A percentile compares a stretch with the other conserved stretches of the same genome.
phyloP scores from a whole-genome alignment of 2,329 filamentous ascomycete species.

The Rutstroemia sp. region DNA sequence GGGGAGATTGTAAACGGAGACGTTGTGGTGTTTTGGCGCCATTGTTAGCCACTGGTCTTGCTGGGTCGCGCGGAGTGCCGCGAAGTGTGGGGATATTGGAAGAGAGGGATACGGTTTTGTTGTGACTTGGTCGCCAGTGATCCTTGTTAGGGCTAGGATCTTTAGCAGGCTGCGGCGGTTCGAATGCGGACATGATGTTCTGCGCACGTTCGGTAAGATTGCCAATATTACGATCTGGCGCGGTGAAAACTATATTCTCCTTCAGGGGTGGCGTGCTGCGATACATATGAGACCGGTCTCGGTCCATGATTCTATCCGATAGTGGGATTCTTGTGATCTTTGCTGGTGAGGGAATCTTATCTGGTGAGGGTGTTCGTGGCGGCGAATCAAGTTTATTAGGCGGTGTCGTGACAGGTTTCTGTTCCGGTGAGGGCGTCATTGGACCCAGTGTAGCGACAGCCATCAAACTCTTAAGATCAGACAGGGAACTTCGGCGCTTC shows the following conservation, averaged over 20 bases:
- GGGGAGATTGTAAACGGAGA: conserved; percentile 61
- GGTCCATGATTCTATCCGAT: conserved; percentile 22
- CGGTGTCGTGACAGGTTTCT: not conserved
- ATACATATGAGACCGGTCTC: conserved; percentile 18
- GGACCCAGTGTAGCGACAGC: conserved; percentile 47
- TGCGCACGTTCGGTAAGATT: conserved; percentile 26
- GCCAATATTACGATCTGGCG: conserved; percentile 15
- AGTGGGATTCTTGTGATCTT: conserved; percentile 25
- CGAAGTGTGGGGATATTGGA: conserved; percentile 28
- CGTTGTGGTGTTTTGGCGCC: conserved; percentile 30
- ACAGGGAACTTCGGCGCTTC: conserved; percentile 86
- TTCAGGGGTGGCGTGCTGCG: conserved; percentile 23
- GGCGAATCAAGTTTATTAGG: conserved; percentile 18
- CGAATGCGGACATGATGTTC: conserved; percentile 25
- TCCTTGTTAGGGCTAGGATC: conserved; percentile 15
- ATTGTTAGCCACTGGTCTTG: conserved; percentile 18
- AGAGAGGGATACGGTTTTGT: conserved; percentile 22
- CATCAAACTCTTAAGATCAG: conserved; percentile 70
- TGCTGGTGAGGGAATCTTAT: not conserved
- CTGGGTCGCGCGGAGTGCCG: conserved; percentile 19
- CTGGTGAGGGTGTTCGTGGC: conserved; percentile 27
- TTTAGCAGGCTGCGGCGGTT: conserved; percentile 13
- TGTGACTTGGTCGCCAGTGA: conserved; percentile 24
- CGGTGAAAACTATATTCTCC: conserved; percentile 20
- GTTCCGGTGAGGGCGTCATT: conserved; percentile 28